These are phyloP conservation scores for Teunomyces lycoperdinae DNA, from an alignment of 805 yeast species.

Conservation along the genomic window DNA sequence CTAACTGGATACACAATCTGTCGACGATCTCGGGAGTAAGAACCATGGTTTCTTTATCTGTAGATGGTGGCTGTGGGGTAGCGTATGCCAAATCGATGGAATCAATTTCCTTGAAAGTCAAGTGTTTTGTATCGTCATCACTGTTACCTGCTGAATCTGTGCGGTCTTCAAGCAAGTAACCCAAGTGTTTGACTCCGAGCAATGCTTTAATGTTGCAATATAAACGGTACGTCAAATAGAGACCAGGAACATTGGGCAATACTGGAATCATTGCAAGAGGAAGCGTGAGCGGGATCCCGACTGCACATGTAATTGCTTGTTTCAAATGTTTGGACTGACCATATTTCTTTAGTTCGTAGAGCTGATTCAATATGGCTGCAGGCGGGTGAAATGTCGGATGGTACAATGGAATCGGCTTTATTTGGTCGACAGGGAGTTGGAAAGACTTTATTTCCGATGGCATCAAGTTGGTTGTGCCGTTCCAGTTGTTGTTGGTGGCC, in stretches of 20 bases:
- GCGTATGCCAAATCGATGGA: constrained; percentile 15
- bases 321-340: constrained; percentile 55
- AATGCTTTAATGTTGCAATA: constrained; percentile 83
- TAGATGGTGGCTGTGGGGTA: neutral
- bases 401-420: constrained; percentile 40
- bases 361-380: constrained; percentile 31
- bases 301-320: constrained; percentile 49
- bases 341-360: constrained; percentile 39
- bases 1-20: constrained; percentile 42
- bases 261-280: constrained; percentile 82
- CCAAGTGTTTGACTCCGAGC: constrained; percentile 68
- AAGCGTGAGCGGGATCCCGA: constrained; percentile 70
- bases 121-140: constrained; percentile 11
- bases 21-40: constrained; percentile 32
- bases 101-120: constrained; percentile 11
- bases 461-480: constrained; percentile 10
- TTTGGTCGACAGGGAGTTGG: constrained; percentile 25
- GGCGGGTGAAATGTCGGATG: constrained; percentile 38
- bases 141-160: constrained; percentile 8
- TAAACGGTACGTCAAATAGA: constrained; percentile 74
- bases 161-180: constrained; percentile 45
- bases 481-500: constrained; percentile 8
- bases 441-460: constrained; percentile 26
- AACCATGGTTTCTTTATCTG: constrained; percentile 1
- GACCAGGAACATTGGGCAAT: constrained; percentile 91